Percentiles rank a stretch among this genome's conserved stretches.
phyloP scores from a whole-genome alignment of 2,329 filamentous ascomycete genomes.

The Colletotrichum gigasporum region DNA sequence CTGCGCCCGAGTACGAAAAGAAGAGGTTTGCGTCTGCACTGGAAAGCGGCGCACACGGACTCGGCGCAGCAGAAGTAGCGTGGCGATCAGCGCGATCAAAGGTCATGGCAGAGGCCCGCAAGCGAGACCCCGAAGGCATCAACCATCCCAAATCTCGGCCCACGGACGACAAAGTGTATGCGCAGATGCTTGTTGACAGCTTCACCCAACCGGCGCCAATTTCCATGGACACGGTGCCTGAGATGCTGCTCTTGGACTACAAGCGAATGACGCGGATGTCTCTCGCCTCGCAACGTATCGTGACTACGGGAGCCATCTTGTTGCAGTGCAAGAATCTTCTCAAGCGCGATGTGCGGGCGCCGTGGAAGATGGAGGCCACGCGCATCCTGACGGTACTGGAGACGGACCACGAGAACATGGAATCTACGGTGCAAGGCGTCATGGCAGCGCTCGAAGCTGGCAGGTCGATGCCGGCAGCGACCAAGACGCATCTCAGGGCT shows the following conservation, averaged over 20 bases:
- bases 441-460: conserved; percentile 71
- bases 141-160: conserved; percentile 70
- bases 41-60: conserved; percentile 60
- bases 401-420: conserved; percentile 58
- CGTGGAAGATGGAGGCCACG: conserved; percentile 79
- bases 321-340: conserved; percentile 85
- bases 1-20: conserved; percentile 78
- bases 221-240: conserved; percentile 67
- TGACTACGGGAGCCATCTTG: conserved; percentile 78
- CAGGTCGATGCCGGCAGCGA: conserved; percentile 71
- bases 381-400: conserved; percentile 78
- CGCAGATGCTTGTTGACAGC: conserved; percentile 78
- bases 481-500: conserved; percentile 66
- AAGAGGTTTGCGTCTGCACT: conserved; percentile 75
- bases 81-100: conserved; percentile 74
- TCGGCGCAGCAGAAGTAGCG: conserved; percentile 70
- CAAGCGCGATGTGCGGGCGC: conserved; percentile 80
- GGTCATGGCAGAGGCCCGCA: conserved; percentile 71
- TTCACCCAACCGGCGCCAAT: conserved; percentile 73
- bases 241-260: conserved; percentile 77
- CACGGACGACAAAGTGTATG: conserved; percentile 76
- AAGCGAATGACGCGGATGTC: conserved; percentile 64
- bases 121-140: conserved; percentile 75
- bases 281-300: conserved; percentile 61
- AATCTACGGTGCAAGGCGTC: conserved; percentile 66